Conservation (phyloP, 192 early-diverging fungal genomes). For the Piromyces sp. region DNA sequence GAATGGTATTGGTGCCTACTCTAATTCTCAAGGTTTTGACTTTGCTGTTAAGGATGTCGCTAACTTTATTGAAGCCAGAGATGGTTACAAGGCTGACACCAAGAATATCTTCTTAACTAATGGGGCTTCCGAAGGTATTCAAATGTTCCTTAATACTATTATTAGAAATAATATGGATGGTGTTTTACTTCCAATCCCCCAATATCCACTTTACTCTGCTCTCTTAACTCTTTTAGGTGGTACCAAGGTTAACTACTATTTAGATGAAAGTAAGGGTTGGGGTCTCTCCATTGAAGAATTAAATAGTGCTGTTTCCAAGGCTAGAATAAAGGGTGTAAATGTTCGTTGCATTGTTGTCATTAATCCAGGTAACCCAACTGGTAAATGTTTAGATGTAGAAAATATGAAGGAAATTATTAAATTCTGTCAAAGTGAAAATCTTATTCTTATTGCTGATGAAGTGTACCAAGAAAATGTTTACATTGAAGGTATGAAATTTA, state of each 20-base stretch:
- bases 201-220: constrained; percentile 95
- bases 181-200: constrained; percentile 96
- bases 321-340: constrained; percentile 55
- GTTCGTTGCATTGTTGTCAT: constrained; percentile 89
- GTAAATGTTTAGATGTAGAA: constrained; percentile 59
- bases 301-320: constrained; percentile 34
- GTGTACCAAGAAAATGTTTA: constrained; percentile 98
- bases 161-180: constrained; percentile 62
- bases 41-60: constrained; percentile 67
- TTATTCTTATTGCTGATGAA: constrained; percentile 88
- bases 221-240: constrained; percentile 70
- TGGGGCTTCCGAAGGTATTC: constrained; percentile 83
- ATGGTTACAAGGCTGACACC: constrained; percentile 73
- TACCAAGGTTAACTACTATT: constrained; percentile 72
- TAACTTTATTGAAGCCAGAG: constrained; percentile 67
- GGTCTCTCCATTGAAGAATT: constrained; percentile 28
- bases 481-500: constrained; percentile 22
- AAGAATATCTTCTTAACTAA: constrained; percentile 79
- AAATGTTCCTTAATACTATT: constrained; percentile 74
- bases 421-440: constrained; percentile 63
- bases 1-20: constrained; percentile 77
- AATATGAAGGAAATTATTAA: constrained; percentile 79
- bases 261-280: constrained; percentile 72
- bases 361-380: constrained; percentile 99
- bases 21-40: constrained; percentile 72